Conservation (phyloP, 306 rosid genomes). For the Glycyrrhiza uralensis region DNA sequence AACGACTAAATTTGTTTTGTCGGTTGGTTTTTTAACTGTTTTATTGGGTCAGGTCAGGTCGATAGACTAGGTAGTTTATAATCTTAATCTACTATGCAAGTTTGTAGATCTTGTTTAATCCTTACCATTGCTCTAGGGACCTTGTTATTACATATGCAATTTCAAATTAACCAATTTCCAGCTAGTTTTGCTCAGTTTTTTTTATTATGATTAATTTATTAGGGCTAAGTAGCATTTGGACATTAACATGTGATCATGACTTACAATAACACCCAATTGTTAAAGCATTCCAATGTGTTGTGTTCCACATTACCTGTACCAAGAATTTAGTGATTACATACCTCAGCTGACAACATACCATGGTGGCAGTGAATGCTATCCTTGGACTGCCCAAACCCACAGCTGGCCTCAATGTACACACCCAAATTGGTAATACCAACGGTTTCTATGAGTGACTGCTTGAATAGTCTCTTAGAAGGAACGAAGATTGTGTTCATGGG, state of each 20-base stretch:
- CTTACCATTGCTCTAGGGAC: no score
- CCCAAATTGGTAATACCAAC: constrained; percentile 89
- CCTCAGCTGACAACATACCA: constrained; percentile 94
- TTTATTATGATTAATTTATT: not conserved
- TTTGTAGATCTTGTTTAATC: no score
- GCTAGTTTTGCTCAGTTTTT: not conserved
- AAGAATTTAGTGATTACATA: constrained; percentile 30
- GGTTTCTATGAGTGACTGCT: constrained; percentile 71
- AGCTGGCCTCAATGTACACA: constrained; percentile 86
- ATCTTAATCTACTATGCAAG: no score
- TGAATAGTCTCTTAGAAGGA: constrained; percentile 50
- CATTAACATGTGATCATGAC: not conserved
- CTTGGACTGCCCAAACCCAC: constrained; percentile 76
- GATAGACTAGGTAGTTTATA: no score
- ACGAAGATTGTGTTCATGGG: constrained; percentile 89
- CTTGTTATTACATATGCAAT: not conserved
- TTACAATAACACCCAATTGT: not conserved
- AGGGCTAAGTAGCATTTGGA: not conserved
- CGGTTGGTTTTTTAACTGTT: no score
- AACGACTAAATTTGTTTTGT: no score
- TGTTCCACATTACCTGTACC: not conserved
- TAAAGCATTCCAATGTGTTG: not conserved
- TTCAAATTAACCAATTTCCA: not conserved
- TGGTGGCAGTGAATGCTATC: constrained; percentile 91
- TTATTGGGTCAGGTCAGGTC: no score